Conservation (phyloP, 129 eudicot genomes). For the Chrysanthemum makinoi region DNA sequence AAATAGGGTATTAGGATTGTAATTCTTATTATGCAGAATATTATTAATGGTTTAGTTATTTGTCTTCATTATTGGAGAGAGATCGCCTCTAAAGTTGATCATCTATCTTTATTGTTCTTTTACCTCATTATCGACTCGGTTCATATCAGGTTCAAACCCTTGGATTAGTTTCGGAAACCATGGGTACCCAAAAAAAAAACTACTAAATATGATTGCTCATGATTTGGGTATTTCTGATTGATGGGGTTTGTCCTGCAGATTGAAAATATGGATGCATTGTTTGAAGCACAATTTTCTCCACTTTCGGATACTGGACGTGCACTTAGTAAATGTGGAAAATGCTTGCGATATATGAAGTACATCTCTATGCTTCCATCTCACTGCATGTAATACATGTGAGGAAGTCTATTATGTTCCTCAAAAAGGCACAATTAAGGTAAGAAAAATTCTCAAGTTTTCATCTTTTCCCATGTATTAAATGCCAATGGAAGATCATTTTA, state of each 20-base stretch:
- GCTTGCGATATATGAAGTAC: constrained; percentile 89
- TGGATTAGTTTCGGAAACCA: too few relatives aligned
- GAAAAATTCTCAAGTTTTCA: too few relatives aligned
- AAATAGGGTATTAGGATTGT: too few relatives aligned
- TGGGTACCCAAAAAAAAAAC: too few relatives aligned
- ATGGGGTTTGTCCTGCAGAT: constrained; percentile 48
- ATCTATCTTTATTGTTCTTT: too few relatives aligned
- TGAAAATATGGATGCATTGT: constrained; percentile 88
- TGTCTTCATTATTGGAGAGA: too few relatives aligned
- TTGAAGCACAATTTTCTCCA: constrained; percentile 96
- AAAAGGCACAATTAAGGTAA: constrained; percentile 85
- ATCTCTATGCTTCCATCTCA: constrained; percentile 77
- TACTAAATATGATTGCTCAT: not conserved
- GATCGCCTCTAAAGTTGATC: too few relatives aligned
- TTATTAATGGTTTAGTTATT: too few relatives aligned
- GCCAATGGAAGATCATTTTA: not conserved
- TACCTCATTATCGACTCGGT: too few relatives aligned
- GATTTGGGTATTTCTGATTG: not conserved
- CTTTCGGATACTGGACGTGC: constrained; percentile 82
- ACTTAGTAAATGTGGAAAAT: constrained; percentile 92
- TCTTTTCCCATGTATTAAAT: not conserved
- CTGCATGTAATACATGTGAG: constrained; percentile 84
- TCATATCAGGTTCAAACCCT: too few relatives aligned
- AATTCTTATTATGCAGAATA: too few relatives aligned
- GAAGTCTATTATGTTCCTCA: constrained; percentile 95